phyloP scores from a whole-genome alignment of 768 basidiomycete species.

The Lactarius evosmus region DNA sequence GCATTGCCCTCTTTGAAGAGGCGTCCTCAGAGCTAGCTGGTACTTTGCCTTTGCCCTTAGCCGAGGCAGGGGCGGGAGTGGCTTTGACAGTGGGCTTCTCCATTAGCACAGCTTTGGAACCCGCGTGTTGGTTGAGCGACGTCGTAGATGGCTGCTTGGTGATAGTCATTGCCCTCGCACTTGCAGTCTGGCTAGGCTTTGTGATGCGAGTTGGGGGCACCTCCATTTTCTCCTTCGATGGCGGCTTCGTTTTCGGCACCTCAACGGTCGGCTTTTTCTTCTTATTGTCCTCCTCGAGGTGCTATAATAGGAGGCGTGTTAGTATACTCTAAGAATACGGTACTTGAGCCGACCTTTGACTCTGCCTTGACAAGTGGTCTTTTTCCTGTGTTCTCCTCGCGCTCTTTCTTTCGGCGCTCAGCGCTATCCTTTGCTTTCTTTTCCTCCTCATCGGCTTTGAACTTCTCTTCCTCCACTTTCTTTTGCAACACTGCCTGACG shows the following conservation, averaged over 20 bases:
- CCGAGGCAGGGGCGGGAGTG: slow-evolving; percentile 37
- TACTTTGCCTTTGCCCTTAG: slow-evolving; percentile 51
- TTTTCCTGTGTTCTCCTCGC: slow-evolving; percentile 74
- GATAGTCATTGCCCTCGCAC: slow-evolving; percentile 27
- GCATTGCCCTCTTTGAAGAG: slow-evolving; percentile 61
- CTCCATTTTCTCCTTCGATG: slow-evolving; percentile 51
- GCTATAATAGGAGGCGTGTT: slow-evolving; percentile 10
- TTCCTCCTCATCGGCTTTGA: slow-evolving; percentile 61
- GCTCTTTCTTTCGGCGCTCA: slow-evolving; percentile 77
- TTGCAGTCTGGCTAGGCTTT: slow-evolving; percentile 34
- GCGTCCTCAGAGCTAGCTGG: slow-evolving; percentile 42
- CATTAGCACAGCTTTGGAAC: slow-evolving; percentile 28
- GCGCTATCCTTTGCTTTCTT: slow-evolving; percentile 67
- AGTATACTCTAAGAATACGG: background rate
- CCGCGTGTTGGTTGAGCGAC: slow-evolving; percentile 15
- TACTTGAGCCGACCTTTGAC: slow-evolving; percentile 52
- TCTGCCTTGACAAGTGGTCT: slow-evolving; percentile 49
- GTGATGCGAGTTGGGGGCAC: slow-evolving; percentile 32
- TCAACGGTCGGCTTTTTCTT: slow-evolving; percentile 63
- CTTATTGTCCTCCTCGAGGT: slow-evolving; percentile 65
- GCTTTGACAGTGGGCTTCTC: slow-evolving; percentile 38
- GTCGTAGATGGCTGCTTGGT: slow-evolving; percentile 24
- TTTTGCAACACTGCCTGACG: slow-evolving; percentile 67
- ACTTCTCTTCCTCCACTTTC: slow-evolving; percentile 77
- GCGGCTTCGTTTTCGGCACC: slow-evolving; percentile 42